phyloP scores from a whole-genome alignment of 371 early-diverging fungal genomes.

The Cokeromyces recurvatus region DNA sequence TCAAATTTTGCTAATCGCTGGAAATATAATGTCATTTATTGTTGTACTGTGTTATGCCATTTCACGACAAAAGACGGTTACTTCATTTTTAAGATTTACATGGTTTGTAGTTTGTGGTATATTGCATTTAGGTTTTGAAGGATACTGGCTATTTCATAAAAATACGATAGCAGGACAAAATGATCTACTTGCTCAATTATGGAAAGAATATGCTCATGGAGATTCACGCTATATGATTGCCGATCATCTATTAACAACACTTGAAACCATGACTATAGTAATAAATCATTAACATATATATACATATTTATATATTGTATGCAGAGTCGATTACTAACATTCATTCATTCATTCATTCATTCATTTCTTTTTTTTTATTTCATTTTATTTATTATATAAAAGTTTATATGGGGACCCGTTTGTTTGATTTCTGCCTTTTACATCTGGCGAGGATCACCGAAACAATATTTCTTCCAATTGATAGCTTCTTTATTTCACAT shows the following conservation, averaged over 20 bases:
- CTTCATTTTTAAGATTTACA: slow-evolving; percentile 38
- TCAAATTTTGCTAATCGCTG: not conserved
- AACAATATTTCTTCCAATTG: slow-evolving; percentile 68
- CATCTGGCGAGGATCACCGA: slow-evolving; percentile 53
- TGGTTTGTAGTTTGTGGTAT: slow-evolving; percentile 80
- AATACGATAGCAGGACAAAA: slow-evolving; percentile 58
- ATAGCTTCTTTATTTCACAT: slow-evolving; percentile 46
- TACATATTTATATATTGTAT: too few species aligned
- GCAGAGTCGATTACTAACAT: too few species aligned
- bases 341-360: too few species aligned
- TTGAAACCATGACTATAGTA: slow-evolving; percentile 89
- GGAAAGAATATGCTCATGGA: slow-evolving; percentile 89
- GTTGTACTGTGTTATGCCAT: too few species aligned
- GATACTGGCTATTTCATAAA: slow-evolving; percentile 74
- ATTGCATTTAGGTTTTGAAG: slow-evolving; percentile 85
- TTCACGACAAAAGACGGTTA: too few species aligned
- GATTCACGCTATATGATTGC: slow-evolving; percentile 84
- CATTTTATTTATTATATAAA: too few species aligned
- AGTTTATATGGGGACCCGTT: slow-evolving; percentile 76
- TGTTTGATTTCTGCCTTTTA: slow-evolving; percentile 63
- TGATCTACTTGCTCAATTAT: slow-evolving; percentile 70
- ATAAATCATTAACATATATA: slow-evolving; percentile 10
- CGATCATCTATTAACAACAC: slow-evolving; percentile 73
- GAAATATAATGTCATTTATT: not conserved
- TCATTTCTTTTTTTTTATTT: not conserved